Percentiles rank a stretch among this genome's conserved stretches.
These are phyloP conservation scores for Allomyces javanicus DNA, from an alignment of 192 early-diverging fungal species.

Conservation along the genomic window DNA sequence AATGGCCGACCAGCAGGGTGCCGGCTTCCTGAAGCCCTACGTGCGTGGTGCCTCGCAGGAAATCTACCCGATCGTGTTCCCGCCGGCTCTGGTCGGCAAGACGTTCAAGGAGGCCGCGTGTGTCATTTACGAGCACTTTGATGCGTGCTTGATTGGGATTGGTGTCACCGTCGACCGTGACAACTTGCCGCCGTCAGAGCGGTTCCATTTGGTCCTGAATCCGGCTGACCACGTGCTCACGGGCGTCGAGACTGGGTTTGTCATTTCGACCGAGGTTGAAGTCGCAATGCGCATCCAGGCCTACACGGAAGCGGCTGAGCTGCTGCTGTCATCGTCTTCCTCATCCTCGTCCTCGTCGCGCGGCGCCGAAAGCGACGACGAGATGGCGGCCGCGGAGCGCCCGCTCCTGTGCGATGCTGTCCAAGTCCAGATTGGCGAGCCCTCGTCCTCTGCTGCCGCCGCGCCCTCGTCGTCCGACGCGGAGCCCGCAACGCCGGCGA, in stretches of 20 bases:
- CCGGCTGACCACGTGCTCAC: slow-evolving; percentile 29
- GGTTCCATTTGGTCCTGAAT: slow-evolving; percentile 25
- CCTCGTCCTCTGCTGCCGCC: too few species aligned
- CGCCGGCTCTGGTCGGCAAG: slow-evolving; percentile 19
- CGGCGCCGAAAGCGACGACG: too few species aligned
- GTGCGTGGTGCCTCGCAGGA: slow-evolving; percentile 36
- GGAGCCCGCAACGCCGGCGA: too few species aligned
- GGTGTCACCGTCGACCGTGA: slow-evolving; percentile 11
- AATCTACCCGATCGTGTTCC: slow-evolving; percentile 36
- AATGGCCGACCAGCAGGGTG: slow-evolving; percentile 9
- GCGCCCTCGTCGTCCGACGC: too few species aligned
- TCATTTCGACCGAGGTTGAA: slow-evolving; percentile 13
- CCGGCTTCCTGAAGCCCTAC: slow-evolving; percentile 39
- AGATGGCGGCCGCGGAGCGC: too few species aligned
- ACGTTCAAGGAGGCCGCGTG: slow-evolving; percentile 35
- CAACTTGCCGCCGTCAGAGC: slow-evolving; percentile 2
- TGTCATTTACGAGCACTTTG: slow-evolving; percentile 31
- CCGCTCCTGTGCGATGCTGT: too few species aligned
- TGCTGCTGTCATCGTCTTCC: too few species aligned
- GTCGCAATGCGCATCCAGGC: too few species aligned
- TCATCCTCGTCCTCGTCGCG: too few species aligned
- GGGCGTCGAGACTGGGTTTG: slow-evolving; percentile 43
- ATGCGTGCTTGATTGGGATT: slow-evolving; percentile 36
- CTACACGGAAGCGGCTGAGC: too few species aligned
- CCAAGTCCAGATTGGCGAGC: too few species aligned